A percentile compares a stretch with the other conserved stretches of the same genome.
Conservation (phyloP, 2,329 filamentous ascomycete genomes). For the Clarireedia hainanense region DNA sequence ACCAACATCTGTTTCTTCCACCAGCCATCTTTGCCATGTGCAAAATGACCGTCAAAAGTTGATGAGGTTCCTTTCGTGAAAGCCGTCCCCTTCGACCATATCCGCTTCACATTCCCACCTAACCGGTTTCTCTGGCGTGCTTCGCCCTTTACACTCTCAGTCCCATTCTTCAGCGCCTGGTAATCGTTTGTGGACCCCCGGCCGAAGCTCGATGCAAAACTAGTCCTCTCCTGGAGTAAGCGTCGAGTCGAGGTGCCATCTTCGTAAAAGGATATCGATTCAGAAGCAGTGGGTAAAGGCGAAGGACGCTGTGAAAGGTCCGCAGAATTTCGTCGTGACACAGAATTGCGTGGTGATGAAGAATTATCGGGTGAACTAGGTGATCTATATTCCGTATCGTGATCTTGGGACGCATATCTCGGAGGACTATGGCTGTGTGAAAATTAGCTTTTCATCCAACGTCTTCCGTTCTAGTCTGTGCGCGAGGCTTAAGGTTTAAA, state of each 20-base stretch:
- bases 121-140: neutral
- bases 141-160: neutral
- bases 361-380: neutral
- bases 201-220: neutral
- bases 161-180: neutral
- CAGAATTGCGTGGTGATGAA: no score
- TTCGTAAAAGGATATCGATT: neutral
- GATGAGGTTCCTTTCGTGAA: neutral
- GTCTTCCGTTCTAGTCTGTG: neutral
- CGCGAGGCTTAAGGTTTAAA: neutral
- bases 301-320: constrained; percentile 1
- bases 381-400: neutral
- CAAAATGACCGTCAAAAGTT: constrained; percentile 17
- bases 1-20: constrained; percentile 21
- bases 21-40: constrained; percentile 16
- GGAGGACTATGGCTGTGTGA: neutral
- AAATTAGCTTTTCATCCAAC: neutral
- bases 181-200: neutral
- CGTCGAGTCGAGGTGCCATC: neutral
- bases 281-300: neutral
- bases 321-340: neutral
- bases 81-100: neutral
- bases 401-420: neutral
- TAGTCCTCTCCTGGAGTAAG: neutral
- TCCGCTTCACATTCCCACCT: neutral